These are phyloP conservation scores for Phaeosphaeriaceae sp. DNA, from an alignment of 2,329 filamentous ascomycete genomes.

Conservation along the genomic window DNA sequence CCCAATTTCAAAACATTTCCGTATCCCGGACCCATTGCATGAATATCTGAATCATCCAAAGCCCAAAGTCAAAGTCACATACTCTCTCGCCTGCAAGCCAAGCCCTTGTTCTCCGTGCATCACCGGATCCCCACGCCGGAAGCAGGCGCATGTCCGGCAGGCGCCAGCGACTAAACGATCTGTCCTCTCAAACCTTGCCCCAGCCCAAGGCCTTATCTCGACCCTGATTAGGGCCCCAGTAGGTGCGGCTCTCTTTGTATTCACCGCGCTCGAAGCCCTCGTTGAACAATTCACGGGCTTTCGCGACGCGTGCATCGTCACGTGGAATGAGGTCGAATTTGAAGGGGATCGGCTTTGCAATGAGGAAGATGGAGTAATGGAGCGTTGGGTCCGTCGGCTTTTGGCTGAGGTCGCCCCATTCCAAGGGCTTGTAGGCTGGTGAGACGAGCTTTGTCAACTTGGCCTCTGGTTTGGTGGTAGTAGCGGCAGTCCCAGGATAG, in stretches of 20 bases:
- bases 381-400: constrained; percentile 51
- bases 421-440: constrained; percentile 27
- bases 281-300: constrained; percentile 43
- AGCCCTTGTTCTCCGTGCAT: background rate
- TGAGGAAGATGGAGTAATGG: constrained; percentile 53
- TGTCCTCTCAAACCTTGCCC: constrained; percentile 39
- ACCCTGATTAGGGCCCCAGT: constrained; percentile 49
- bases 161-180: constrained; percentile 2
- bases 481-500: constrained; percentile 31
- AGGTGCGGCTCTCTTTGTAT: constrained; percentile 45
- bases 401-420: constrained; percentile 30
- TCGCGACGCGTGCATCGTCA: constrained; percentile 35
- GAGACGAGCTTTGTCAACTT: constrained; percentile 8
- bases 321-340: constrained; percentile 50
- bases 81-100: background rate
- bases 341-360: constrained; percentile 55
- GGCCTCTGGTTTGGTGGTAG: constrained; percentile 7
- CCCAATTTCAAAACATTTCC: background rate
- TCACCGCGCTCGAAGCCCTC: constrained; percentile 48
- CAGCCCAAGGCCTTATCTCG: constrained; percentile 40
- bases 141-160: constrained; percentile 6
- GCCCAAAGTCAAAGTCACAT: background rate
- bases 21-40: background rate
- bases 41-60: background rate
- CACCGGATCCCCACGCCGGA: constrained; percentile 22